phyloP scores from a whole-genome alignment of 2,329 filamentous ascomycete species.

The Biscogniauxia sp. region DNA sequence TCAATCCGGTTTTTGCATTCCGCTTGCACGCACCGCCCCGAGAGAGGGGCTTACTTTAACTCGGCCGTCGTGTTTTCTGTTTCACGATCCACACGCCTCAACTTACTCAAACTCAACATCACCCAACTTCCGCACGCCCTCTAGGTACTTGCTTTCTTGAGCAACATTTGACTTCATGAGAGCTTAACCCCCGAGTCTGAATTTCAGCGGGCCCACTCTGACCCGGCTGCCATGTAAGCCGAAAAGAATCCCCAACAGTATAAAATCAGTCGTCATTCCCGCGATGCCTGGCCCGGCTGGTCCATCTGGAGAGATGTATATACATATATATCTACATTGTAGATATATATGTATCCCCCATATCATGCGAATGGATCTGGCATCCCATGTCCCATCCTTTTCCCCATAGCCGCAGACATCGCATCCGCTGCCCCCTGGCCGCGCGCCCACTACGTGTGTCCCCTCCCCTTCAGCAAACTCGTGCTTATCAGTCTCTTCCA shows the following conservation, averaged over 20 bases:
- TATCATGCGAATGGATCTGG: neutral
- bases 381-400: neutral
- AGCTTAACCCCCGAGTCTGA: constrained; percentile 9
- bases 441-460: neutral
- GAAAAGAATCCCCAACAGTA: neutral
- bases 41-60: neutral
- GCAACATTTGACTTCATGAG: constrained; percentile 12
- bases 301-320: neutral
- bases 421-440: neutral
- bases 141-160: neutral
- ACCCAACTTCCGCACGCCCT: neutral
- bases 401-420: neutral
- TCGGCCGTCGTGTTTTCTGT: neutral
- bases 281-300: neutral
- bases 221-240: constrained; percentile 22
- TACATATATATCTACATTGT: too few species aligned
- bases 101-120: neutral
- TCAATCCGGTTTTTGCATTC: constrained; percentile 2
- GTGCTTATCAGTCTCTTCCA: constrained; percentile 27
- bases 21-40: constrained; percentile 2
- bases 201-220: constrained; percentile 13
- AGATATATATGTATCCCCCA: too few species aligned
- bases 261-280: neutral
- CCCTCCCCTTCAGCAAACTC: neutral
- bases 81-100: neutral